A percentile compares a stretch with the other conserved stretches of the same genome.
These are phyloP conservation scores for Trametes punicea DNA, from an alignment of 768 basidiomycete species.

Conservation along the genomic window DNA sequence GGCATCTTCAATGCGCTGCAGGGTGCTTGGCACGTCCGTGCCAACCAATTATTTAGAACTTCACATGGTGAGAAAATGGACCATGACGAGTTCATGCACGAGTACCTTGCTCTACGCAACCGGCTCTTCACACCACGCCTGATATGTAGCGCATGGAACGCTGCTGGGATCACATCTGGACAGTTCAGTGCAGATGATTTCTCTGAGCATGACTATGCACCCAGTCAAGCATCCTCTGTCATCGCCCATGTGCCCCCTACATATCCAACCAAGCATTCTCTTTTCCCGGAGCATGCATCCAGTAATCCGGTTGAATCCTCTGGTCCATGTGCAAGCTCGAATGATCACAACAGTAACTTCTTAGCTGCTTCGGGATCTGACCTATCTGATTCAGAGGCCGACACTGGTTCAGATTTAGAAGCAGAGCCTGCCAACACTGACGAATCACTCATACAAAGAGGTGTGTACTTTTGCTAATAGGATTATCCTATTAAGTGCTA, in stretches of 20 bases:
- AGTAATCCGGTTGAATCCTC: neutral
- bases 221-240: neutral
- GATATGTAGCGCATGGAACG: neutral
- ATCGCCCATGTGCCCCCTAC: neutral
- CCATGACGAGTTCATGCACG: neutral
- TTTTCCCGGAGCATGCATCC: neutral
- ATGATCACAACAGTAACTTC: neutral
- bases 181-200: neutral
- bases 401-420: too few relatives aligned
- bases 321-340: neutral
- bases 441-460: too few relatives aligned
- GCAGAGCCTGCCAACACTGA: too few relatives aligned
- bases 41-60: neutral
- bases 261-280: neutral
- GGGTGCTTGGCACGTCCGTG: slow-evolving; percentile 25
- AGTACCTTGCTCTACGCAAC: neutral
- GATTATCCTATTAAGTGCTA: too few relatives aligned
- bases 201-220: neutral
- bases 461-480: too few relatives aligned
- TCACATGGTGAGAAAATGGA: neutral
- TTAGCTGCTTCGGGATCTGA: too few relatives aligned
- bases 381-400: too few relatives aligned
- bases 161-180: neutral
- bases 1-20: slow-evolving; percentile 36
- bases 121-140: neutral